These are phyloP conservation scores for Nakazawaea anatomiae DNA, from an alignment of 805 yeast species.

Conservation along the genomic window DNA sequence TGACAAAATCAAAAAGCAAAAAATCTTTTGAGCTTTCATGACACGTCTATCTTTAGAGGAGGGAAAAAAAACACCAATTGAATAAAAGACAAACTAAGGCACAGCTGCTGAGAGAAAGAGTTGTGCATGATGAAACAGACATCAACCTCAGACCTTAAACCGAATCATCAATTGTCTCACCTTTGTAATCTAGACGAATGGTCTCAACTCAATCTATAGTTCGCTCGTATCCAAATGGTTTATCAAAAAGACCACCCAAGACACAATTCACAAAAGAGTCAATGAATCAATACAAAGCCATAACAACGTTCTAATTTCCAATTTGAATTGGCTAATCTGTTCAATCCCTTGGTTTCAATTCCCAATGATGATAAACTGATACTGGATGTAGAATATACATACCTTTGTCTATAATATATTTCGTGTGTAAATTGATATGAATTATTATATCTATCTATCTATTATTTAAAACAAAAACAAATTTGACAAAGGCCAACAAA, in stretches of 20 bases:
- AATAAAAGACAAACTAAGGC: neutral
- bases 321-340: no score
- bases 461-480: neutral
- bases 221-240: no score
- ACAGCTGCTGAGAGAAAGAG: neutral
- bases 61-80: conserved; percentile 3
- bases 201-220: no score
- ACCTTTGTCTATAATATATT: neutral
- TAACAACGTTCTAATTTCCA: no score
- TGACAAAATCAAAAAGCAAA: neutral
- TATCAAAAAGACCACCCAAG: no score
- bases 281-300: no score
- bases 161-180: no score
- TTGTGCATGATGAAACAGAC: no score
- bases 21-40: conserved; percentile 7
- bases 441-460: neutral
- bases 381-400: neutral
- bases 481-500: conserved; percentile 2
- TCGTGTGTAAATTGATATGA: neutral
- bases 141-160: no score
- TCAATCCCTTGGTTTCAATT: conserved; percentile 1
- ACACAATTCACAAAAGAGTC: no score
- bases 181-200: no score
- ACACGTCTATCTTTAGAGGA: conserved; percentile 8
- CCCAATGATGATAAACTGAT: neutral